phyloP scores from a whole-genome alignment of 768 basidiomycete species.

The Psilocybe tampanensis region DNA sequence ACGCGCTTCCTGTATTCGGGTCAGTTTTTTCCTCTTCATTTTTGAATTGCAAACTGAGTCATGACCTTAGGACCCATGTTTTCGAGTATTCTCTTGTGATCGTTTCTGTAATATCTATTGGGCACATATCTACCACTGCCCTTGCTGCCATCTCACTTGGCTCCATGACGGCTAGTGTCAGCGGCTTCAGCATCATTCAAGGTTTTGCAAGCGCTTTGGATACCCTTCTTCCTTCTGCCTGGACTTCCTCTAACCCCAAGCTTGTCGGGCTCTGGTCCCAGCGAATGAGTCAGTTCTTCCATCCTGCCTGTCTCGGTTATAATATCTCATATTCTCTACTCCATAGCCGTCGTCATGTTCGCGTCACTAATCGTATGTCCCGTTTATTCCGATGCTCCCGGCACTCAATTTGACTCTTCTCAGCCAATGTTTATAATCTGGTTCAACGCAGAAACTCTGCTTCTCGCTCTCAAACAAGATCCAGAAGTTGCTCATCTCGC shows the following conservation, averaged over 20 bases:
- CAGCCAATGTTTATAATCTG: slow-evolving; percentile 69
- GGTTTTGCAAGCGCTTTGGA: slow-evolving; percentile 88
- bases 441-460: slow-evolving; percentile 80
- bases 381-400: slow-evolving; percentile 5
- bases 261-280: slow-evolving; percentile 92
- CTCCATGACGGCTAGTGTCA: slow-evolving; percentile 73
- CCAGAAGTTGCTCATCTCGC: slow-evolving; percentile 83
- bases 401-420: background rate
- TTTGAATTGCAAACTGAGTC: slow-evolving; percentile 3
- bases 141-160: slow-evolving; percentile 82
- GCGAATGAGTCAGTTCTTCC: slow-evolving; percentile 69
- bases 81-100: slow-evolving; percentile 88
- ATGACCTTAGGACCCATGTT: slow-evolving; percentile 60
- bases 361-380: slow-evolving; percentile 59
- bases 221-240: slow-evolving; percentile 91
- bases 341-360: slow-evolving; percentile 64
- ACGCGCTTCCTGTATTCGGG: slow-evolving; percentile 75
- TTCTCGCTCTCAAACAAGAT: slow-evolving; percentile 78
- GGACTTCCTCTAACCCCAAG: slow-evolving; percentile 85
- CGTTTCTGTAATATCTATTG: slow-evolving; percentile 83
- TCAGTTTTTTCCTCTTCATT: slow-evolving; percentile 33
- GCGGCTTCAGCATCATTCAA: slow-evolving; percentile 79
- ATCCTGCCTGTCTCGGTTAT: background rate
- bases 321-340: slow-evolving; percentile 3
- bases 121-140: slow-evolving; percentile 88